Base-by-base conservation (phyloP, 2,329 filamentous ascomycete species). In the Aspergillus texensis region DNA sequence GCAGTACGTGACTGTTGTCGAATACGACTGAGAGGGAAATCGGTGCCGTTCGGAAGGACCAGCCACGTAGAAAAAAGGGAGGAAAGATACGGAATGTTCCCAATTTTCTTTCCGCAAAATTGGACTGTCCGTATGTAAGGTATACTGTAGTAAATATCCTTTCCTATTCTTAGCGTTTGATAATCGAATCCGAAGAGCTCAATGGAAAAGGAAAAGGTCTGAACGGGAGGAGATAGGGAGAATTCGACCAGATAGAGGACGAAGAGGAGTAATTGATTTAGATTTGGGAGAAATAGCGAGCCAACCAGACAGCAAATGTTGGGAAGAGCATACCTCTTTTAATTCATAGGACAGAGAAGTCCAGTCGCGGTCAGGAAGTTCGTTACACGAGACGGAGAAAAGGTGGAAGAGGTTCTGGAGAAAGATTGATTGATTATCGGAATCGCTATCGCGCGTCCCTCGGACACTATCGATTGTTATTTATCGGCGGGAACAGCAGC, bases 1-100 rank as follows among this genome's bases (percentile, higher is more conserved):
- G 58, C 34, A 62, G 28, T 41, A 41, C 32, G 55, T 48, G 34
- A 58, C 60, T 54, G 57, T 59, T 57, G 32, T 58, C 28, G 50
- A 57, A 59, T 53, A 53, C 52, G 60, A 61, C 61, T 45, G 54
- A 50, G 16, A 32, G 26, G 59, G 57, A 56, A 45, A 63, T 36
- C 55, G 57, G 60, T 61, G 50, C 61, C 48, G 66, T 58, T 54
- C 55, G 60, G 60, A 64, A 61, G 64, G 62, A 64, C 67, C 68
- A 69, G 66, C 68, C 67, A 68, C 68, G 68, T 66, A 62, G 50
- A 63, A 67, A 69, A 65, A 65, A 68, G 68, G 65, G 64, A 65
- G 67, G 57, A 52, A 62, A 48, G 57, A 64, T 55, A 57, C 55
- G 67, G 65, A 67, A 68, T 68, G 63, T 50, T 62, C 67, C 58